Conservation (phyloP, 192 early-diverging fungal species). For the Phycomyces nitens region DNA sequence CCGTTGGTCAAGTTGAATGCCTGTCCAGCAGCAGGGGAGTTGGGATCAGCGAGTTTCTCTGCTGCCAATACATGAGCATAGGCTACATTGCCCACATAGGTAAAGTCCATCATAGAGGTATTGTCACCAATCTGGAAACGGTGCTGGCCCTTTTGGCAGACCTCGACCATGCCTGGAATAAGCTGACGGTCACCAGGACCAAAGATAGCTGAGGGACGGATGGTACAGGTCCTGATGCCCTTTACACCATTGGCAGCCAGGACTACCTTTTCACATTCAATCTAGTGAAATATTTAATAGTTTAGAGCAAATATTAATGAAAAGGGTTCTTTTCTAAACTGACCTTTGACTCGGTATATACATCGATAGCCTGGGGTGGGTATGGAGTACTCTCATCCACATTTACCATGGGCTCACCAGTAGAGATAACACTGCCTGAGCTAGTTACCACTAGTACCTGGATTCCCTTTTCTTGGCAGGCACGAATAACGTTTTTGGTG, state of each 20-base stretch:
- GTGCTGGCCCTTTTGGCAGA: conserved; percentile 57
- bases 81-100: conserved; percentile 92
- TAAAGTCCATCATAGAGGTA: conserved; percentile 80
- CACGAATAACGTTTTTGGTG: conserved; percentile 79
- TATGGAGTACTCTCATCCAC: conserved; percentile 80
- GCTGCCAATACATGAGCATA: conserved; percentile 87
- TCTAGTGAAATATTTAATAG: too few species aligned
- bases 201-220: conserved; percentile 91
- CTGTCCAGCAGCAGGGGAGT: conserved; percentile 43
- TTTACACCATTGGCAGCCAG: conserved; percentile 65
- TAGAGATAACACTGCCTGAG: conserved; percentile 86
- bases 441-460: conserved; percentile 79
- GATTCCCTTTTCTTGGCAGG: conserved; percentile 62
- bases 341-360: conserved; percentile 93
- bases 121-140: conserved; percentile 84
- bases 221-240: conserved; percentile 64
- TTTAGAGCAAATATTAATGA: too few species aligned
- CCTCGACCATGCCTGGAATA: conserved; percentile 64
- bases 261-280: conserved; percentile 67
- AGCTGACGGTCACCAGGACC: conserved; percentile 79
- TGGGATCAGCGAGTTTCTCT: conserved; percentile 51
- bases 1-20: conserved; percentile 93
- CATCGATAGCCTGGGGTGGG: conserved; percentile 72
- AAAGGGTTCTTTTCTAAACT: too few species aligned
- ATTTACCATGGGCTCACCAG: conserved; percentile 70